Evolutionary conservation across 805 yeast genomes (phyloP), one percentile per base, ranked within the genome.

Genomic region (Candida stauntonica): DNA sequence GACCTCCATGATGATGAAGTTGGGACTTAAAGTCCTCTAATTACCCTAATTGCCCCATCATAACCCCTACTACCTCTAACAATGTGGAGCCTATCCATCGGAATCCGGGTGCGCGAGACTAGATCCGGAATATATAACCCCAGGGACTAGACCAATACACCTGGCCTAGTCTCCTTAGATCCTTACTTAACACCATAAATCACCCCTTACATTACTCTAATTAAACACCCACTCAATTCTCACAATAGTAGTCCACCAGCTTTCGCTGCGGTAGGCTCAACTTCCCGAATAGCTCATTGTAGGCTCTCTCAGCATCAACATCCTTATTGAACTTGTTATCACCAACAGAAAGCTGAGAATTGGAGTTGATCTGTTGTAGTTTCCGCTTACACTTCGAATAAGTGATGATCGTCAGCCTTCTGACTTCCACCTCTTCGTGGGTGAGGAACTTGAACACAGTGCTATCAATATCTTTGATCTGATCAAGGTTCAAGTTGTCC

Each of bases 231-330:
- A n/a, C n/a, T n/a, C n/a, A n/a, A 31, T 43, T 47, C 3, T 50
- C 50, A 42, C 55, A 46, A 50, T 73, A 75, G 45, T 68, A 67
- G 39, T 73, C 72, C 13, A 75, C 65, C 35, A 77, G 53, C 44
- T 66, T 71, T 37, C 56, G 58, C 40, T 75, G 80, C 1, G 75
- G 63, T 3, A 51, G 41, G 14, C 69, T 57, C 27, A 75, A 52
- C 39, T 60, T 62, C 24, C 53, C 60, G 44, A 73, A 57, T 4
- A 72, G 55, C 18, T 50, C 43, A 27, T 53, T 57, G 26, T 51
- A 57, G 5, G 57, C 45, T 31, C 53, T 47, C 16, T 52, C 57
- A 8, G 50, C 54, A 11, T 44, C 33, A n/a, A 17, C 7, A 35
- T 51, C 50, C 29, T 29, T 16, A 11, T 52, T 51, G 5, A 60